Evolutionary conservation across 129 eudicot species (phyloP), one percentile per base, ranked within the genome.

Genomic region (Sambucus nigra): DNA sequence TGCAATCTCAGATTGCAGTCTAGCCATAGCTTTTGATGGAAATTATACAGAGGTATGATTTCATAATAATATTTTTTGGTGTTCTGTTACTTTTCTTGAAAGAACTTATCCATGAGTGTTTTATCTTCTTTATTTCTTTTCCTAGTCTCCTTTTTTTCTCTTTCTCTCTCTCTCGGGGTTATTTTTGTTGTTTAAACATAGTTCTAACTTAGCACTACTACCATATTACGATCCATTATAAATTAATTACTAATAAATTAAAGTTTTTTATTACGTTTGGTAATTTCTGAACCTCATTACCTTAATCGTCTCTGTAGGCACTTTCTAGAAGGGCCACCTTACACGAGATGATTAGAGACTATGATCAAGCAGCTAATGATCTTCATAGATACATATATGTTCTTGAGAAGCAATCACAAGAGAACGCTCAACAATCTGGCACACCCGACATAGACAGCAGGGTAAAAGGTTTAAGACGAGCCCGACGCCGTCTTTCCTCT

Each of bases 1-100:
- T 74, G 98, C 98, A 41, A 91, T 91, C 69, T 80, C 89, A 56
- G 98, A 91, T 82, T 91, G 98, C 66, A 85, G 95, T 65, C 63
- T 79, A 17, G 94, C 98, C 67, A 81, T 91, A n/a, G 89, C 95
- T 63, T 82, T 91, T 46, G 86, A 91, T 57, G 78, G 67, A 58
- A 76, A 51, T 61, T 91, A 91, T 71, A 28, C 72, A n/a, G 82
- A 91, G 94, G 98, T 91, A 57, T 39, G 73, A 28, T 55, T 39
- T 31, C 47, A 40, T 60, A 26, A 53, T 39, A 25, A 3, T 45
- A 25, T 66, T 57, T 52, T 31, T 47, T 63, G 44, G 46, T 45
- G 19, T 33, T 54, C 27, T 0, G 25, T 16, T 18, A 25, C 35
- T 0, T 41, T 50, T 63, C 13, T 47, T 25, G 11, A 7, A 47